Base-by-base conservation (phyloP, 148 eudicot genomes). In the Amaranthus cruentus region DNA sequence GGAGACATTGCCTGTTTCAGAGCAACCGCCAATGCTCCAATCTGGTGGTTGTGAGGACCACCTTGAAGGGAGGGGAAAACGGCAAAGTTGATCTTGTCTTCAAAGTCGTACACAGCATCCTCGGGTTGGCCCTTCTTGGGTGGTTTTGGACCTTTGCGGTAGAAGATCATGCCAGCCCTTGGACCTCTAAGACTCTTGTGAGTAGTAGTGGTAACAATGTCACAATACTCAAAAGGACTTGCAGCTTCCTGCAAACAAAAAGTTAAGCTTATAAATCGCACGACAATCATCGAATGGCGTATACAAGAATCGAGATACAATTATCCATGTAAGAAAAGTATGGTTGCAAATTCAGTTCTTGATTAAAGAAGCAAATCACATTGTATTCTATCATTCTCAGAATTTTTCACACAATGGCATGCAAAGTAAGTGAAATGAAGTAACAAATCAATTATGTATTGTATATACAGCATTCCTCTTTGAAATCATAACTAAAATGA, bases 31-130 rank as follows among this genome's bases (percentile, higher is more conserved):
- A 94, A 81, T 69, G 98, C 97, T 75, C 96, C 98, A 44, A 91
- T 94, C 75, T 94, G 98, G 82, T 94, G 98, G 69, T 94, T 94
- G 87, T 94, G 98, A 8, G 98, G 98, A 74, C 98, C 98, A 66
- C 97, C 98, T 86, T 94, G 98, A 47, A 94, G 92, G 42, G 97
- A 82, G 2, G 98, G 98, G 86, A 94, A 94, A 70, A 94, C 98
- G 2, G 98, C 93, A 85, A 94, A 94, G 83, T 94, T 94, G 89
- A 94, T 85, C 77, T 80, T 84, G 85, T 94, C 98, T 81, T 91
- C 97, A 68, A 86, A 94, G 80, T 94, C 98, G 62, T 94, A 94
- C 49, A 84, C 91, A 4, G 98, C 91, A 78, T 66, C 91, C 78
- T 93, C 98, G 18, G 98, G 95, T 75, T 91, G 97, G 57, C 98